Base-by-base conservation (phyloP, 164 flowering plant species). In the Magnolia officinalis region DNA sequence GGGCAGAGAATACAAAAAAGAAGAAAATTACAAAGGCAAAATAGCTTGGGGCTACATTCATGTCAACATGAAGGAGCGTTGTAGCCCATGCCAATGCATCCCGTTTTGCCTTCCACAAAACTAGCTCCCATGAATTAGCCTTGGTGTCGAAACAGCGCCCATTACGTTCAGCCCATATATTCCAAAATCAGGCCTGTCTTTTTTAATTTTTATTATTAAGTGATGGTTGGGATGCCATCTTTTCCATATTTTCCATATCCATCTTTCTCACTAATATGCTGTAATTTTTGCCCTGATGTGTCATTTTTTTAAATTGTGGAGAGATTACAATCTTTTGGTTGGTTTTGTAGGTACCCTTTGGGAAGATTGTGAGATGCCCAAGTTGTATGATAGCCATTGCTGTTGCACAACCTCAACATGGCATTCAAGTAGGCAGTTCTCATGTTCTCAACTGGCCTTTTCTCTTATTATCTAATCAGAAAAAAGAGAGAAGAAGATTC, bases 381-480 rank as follows among this genome's bases (percentile, higher is more conserved):
- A 85, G 83, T 79, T 94, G 99, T 83, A 82, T 80, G 88, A 80
- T 91, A 69, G 97, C 99, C 66, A 87, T 94, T 82, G 89, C 96
- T 67, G 99, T 96, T 82, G 93, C 97, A 67, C 99, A 96, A 85
- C 99, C 99, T 13, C 99, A 94, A 75, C 88, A 92, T 78, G 98
- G 99, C 58, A 82, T 85, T 79, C 99, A 94, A 92, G 99, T 88
- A 84, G 76, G 88, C 76, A 75, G 67, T 72, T 73, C 7, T 18
- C 18, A 71, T n/a, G 50, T 59, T 4, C 68, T 45, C 14, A 8
- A 16, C 37, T 31, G 31, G 16, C 37, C 18, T 63, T 31, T 74
- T 66, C 4, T 16, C 7, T 10, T 21, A 6, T 7, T 74, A 0
- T 11, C 45, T 70, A 1, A n/a, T n/a, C 16, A 13, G 45, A n/a